Evolutionary conservation across 768 basidiomycete genomes (phyloP).

Genomic region (Kondoa subrosea): DNA sequence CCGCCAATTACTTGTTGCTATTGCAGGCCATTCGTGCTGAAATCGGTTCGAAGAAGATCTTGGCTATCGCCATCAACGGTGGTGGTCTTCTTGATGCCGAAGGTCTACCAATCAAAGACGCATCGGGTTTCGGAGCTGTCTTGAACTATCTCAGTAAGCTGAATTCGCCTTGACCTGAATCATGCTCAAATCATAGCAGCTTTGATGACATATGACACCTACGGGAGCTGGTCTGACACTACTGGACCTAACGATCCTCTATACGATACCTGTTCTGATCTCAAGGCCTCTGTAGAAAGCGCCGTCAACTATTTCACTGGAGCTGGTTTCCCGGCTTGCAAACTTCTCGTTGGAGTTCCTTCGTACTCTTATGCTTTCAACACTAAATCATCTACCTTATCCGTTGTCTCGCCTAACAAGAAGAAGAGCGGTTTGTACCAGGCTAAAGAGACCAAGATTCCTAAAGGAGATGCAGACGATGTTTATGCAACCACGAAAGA

Average conservation of each 20-base stretch:
- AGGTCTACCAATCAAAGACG: constrained; percentile 49
- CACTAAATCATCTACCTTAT: constrained; percentile 30
- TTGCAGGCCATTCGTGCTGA: constrained; percentile 45
- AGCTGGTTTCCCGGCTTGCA: constrained; percentile 68
- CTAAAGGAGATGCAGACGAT: constrained; percentile 4
- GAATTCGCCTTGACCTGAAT: constrained; percentile 41
- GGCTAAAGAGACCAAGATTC: background rate
- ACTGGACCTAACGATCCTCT: constrained; percentile 86
- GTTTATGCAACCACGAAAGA: background rate
- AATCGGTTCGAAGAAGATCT: constrained; percentile 48
- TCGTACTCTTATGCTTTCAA: constrained; percentile 62
- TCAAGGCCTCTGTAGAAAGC: constrained; percentile 56
- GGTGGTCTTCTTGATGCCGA: constrained; percentile 48
- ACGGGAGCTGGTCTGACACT: constrained; percentile 42
- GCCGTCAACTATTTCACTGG: constrained; percentile 47
- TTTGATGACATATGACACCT: constrained; percentile 28
- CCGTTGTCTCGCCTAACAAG: background rate
- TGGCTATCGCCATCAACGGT: constrained; percentile 62
- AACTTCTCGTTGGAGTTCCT: constrained; percentile 74
- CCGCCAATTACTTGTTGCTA: constrained; percentile 60
- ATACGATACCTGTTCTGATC: constrained; percentile 55
- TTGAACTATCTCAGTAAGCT: constrained; percentile 74
- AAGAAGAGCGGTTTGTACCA: background rate
- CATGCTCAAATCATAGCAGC: too few species aligned
- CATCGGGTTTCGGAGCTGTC: constrained; percentile 47